A percentile compares a stretch with the other conserved stretches of the same genome.
phyloP scores from a whole-genome alignment of 2,329 filamentous ascomycete genomes.

The Salinomyces thailandicus region DNA sequence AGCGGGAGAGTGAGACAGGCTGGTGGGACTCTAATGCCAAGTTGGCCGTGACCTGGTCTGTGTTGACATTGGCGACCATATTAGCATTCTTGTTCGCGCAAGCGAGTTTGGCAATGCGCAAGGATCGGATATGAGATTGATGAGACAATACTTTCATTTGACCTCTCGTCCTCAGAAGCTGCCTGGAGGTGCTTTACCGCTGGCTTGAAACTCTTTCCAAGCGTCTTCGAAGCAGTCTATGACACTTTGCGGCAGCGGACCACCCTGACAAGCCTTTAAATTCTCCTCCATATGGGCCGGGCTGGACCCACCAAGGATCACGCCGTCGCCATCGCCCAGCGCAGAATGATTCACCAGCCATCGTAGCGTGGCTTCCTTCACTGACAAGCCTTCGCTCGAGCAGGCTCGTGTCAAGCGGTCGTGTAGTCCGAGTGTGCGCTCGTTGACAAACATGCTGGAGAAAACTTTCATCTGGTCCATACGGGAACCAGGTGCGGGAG shows the following conservation, averaged over 20 bases:
- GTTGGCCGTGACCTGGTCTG: constrained; percentile 5
- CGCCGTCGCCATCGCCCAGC: constrained; percentile 26
- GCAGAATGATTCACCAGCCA: constrained; percentile 38
- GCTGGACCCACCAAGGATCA: constrained; percentile 31
- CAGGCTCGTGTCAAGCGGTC: constrained; percentile 28
- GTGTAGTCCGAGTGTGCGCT: constrained; percentile 34
- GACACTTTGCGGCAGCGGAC: constrained; percentile 16
- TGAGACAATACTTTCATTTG: too few relatives aligned
- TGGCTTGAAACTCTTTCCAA: constrained; percentile 11
- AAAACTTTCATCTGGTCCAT: constrained; percentile 25
- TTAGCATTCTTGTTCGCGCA: constrained; percentile 3
- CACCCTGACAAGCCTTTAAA: constrained; percentile 18
- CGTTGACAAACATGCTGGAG: constrained; percentile 33
- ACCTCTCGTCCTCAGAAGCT: too few relatives aligned
- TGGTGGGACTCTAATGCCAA: constrained; percentile 2
- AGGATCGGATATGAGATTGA: too few relatives aligned
- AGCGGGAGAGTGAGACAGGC: neutral
- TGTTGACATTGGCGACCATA: constrained; percentile 1
- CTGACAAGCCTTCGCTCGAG: constrained; percentile 29
- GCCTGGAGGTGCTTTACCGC: constrained; percentile 9
- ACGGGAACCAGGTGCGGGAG: constrained; percentile 13
- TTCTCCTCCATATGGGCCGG: constrained; percentile 24
- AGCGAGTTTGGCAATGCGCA: constrained; percentile 5
- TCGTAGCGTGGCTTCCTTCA: constrained; percentile 35
- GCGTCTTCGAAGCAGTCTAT: constrained; percentile 14